Percentiles rank a stretch among this genome's conserved stretches.
Conservation (phyloP, 352 stramenopile species). For the Phytophthora idaei region DNA sequence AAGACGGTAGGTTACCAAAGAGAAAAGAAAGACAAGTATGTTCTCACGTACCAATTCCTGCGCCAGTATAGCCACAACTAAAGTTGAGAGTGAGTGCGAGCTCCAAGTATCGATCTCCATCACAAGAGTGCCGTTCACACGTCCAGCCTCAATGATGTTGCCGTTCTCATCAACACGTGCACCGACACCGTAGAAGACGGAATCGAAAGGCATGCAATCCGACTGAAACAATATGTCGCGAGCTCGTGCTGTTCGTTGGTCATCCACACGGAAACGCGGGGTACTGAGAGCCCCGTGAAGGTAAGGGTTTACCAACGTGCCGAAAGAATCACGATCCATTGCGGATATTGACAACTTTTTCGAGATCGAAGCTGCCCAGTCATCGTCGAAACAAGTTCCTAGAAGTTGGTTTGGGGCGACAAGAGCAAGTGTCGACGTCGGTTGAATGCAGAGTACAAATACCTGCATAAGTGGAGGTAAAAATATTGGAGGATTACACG, state of each 20-base stretch:
- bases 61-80: conserved; percentile 54
- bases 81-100: conserved; percentile 42
- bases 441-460: background rate
- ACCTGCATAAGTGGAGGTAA: conserved; percentile 3
- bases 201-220: conserved; percentile 30
- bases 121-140: conserved; percentile 47
- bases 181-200: conserved; percentile 42
- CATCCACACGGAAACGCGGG: conserved; percentile 43
- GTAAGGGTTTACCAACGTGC: conserved; percentile 34
- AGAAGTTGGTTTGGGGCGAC: conserved; percentile 48
- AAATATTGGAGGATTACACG: background rate
- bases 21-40: background rate
- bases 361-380: conserved; percentile 38
- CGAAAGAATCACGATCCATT: conserved; percentile 24
- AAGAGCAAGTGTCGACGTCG: conserved; percentile 8
- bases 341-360: conserved; percentile 36
- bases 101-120: conserved; percentile 51
- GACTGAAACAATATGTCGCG: conserved; percentile 36
- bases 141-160: conserved; percentile 31
- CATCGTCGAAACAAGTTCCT: conserved; percentile 45
- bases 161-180: conserved; percentile 36
- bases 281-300: conserved; percentile 39
- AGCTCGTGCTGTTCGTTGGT: conserved; percentile 31
- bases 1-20: background rate
- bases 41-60: conserved; percentile 45